Evolutionary conservation across 495 filamentous ascomycete genomes (phyloP), one percentile per base, ranked within the genome.

Genomic region (Trypethelium eluteriae): DNA sequence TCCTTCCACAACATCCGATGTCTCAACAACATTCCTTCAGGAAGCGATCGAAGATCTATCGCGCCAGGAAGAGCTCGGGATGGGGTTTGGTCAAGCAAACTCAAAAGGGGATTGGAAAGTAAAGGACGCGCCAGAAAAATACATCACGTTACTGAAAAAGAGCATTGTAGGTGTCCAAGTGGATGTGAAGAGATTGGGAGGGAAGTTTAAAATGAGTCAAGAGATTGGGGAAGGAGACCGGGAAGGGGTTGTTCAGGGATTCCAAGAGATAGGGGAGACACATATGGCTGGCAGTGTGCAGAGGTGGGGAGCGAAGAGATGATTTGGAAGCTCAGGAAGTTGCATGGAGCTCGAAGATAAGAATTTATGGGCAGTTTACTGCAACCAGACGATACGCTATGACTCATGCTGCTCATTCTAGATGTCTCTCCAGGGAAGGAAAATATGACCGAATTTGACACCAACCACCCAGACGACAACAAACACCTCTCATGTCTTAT

Each of bases 141-240:
- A 81, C 72, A 66, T 82, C 34, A 74, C 78, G 0, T 61, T 85
- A 6, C 64, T 85, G 73, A 79, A 79, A 74, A 84, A 81, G 71
- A 76, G 71, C 39, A 84, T 86, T 66, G 79, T 86, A 41, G 83
- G 83, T 0, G 77, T 86, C 50, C 79, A 84, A 72, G 78, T 86
- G 44, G 65, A 70, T 11, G 77, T 86, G 66, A 72, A 76, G n/a
- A 67, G 76, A 2, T 66, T 86, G 59, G 78, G 78, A 49, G 83
- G 83, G 34, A 85, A 85, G 71, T 83, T 77, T 62, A 85, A 85
- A 75, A 82, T 85, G 81, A 84, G 81, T 65, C 81, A 84, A 74
- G 82, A 85, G 71, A 74, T 82, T 77, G 68, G 66, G 10, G 56
- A 72, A 35, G 80, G 77, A 0, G 82, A 85, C 71, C 73, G 77